phyloP scores from a whole-genome alignment of 2,329 filamentous ascomycete species.

The Sporothrix protearum region DNA sequence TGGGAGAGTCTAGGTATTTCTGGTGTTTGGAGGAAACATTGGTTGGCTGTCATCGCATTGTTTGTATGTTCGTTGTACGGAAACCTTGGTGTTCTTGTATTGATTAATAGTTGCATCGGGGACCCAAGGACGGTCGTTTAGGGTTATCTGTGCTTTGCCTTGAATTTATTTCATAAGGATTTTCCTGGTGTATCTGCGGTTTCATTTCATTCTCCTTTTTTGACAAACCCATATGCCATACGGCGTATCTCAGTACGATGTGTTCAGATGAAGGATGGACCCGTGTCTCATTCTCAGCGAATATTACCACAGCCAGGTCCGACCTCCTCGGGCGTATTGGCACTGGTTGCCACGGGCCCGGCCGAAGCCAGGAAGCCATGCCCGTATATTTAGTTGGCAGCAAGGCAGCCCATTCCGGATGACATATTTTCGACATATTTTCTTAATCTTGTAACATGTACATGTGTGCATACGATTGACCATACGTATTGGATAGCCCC shows the following conservation, averaged over 20 bases:
- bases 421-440: too few species aligned
- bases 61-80: background rate
- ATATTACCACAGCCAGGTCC: background rate
- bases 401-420: background rate
- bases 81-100: background rate
- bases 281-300: background rate
- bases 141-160: background rate
- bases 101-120: background rate
- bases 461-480: background rate
- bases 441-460: too few species aligned
- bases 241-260: background rate
- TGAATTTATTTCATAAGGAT: background rate
- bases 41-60: background rate
- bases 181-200: background rate
- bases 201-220: background rate
- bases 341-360: conserved; percentile 5
- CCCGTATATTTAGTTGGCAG: background rate
- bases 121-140: background rate
- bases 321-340: background rate
- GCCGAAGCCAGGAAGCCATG: background rate
- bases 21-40: background rate
- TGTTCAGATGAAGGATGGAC: background rate
- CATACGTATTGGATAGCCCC: background rate
- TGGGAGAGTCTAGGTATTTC: background rate
- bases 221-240: background rate